Evolutionary conservation across 129 eudicot species (phyloP), one percentile per base, ranked within the genome.

Genomic region (Erigeron canadensis): DNA sequence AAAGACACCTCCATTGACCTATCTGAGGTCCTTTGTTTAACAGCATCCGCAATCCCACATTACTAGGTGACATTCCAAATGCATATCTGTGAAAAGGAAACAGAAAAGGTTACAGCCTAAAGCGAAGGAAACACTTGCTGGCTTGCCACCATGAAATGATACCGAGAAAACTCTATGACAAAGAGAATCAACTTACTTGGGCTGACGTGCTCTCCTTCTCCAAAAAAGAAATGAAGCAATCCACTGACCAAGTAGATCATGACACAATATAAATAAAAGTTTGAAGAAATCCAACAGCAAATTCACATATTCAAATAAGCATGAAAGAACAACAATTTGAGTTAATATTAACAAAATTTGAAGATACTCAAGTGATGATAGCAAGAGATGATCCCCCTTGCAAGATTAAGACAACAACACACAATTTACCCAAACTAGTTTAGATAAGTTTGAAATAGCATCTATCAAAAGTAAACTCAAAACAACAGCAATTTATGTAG

Each of bases 1-100:
- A 82, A 58, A 88, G 77, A 72, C 85, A 77, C 78, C 95, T 89
- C 96, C 94, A 85, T 63, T 84, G 89, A 53, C 91, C 91, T 21
- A 85, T 70, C 54, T 83, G 85, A 19, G 96, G 87, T 60, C 89
- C 94, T 77, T 79, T 82, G 66, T 86, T 83, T 67, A 92, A 62
- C 75, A 92, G 81, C 88, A 85, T 68, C 70, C 83, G 84, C 85
- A 92, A 79, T 28, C 98, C 98, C 43, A 68, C 81, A 42, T 87
- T 92, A 58, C 81, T 73, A 39, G 83, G 67, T 9, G 98, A 74
- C 82, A 83, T 65, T 45, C 94, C 98, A 61, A 77, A 92, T 84
- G 67, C 81, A 73, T 89, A 88, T 83, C 96, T 92, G 78, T 12
- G 56, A 74, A 54, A 21, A 15, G 6, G 2, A 21, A 23, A 3